Conservation (phyloP, 1,284 basidiomycete genomes). For the Boletellus deceptivus region DNA sequence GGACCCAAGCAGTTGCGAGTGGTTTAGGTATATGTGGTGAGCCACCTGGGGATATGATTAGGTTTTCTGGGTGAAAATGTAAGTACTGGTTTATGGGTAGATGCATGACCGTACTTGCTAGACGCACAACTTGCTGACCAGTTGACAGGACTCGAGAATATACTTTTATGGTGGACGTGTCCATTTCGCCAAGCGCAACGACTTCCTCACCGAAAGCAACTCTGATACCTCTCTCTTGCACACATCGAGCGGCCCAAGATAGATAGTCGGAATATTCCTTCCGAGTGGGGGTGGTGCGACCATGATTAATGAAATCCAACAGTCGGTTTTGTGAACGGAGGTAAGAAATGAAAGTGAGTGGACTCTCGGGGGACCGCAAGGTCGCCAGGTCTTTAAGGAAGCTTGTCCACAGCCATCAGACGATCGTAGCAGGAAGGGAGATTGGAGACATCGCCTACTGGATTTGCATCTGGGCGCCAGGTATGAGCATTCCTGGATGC, state of each 20-base stretch:
- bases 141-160: conserved; percentile 37
- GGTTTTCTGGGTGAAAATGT: conserved; percentile 36
- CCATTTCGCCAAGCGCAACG: conserved; percentile 38
- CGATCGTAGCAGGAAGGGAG: neutral
- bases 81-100: conserved; percentile 7
- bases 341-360: conserved; percentile 58
- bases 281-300: conserved; percentile 89
- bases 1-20: conserved; percentile 34
- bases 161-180: conserved; percentile 39
- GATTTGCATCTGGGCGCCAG: conserved; percentile 59
- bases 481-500: conserved; percentile 61
- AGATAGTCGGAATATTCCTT: conserved; percentile 70
- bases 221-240: conserved; percentile 43
- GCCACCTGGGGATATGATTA: conserved; percentile 55
- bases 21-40: conserved; percentile 43
- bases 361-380: conserved; percentile 52
- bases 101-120: conserved; percentile 38
- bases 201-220: conserved; percentile 52
- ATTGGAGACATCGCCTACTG: conserved; percentile 33
- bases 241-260: conserved; percentile 49
- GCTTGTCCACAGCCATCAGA: conserved; percentile 30
- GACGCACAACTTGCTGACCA: conserved; percentile 35
- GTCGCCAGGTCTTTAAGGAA: conserved; percentile 63
- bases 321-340: conserved; percentile 52
- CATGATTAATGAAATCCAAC: conserved; percentile 71